Percentiles rank a stretch among this genome's conserved stretches.
These are phyloP conservation scores for Fomitiporia mediterranea DNA, from an alignment of 1,284 basidiomycete species.

Conservation along the genomic window DNA sequence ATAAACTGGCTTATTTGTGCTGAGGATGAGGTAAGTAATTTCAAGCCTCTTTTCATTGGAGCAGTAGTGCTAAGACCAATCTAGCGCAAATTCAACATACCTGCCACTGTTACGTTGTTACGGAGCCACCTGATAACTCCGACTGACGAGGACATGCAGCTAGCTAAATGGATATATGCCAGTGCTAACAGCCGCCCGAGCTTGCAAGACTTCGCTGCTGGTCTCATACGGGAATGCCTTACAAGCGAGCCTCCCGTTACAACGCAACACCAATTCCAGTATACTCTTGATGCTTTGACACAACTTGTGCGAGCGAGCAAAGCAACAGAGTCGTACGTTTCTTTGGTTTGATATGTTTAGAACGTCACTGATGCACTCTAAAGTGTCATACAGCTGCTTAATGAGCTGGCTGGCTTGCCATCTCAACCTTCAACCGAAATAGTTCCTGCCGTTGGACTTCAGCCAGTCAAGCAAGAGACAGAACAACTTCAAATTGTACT, in stretches of 20 bases:
- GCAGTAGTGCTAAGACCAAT: slow-evolving; percentile 20
- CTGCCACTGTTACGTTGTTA: slow-evolving; percentile 88
- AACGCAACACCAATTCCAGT: slow-evolving; percentile 75
- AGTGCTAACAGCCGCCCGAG: slow-evolving; percentile 68
- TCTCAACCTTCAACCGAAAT: slow-evolving; percentile 23
- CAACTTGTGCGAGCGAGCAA: slow-evolving; percentile 72
- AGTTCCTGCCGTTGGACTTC: slow-evolving; percentile 13
- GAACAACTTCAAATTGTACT: slow-evolving; percentile 70
- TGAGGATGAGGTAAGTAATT: slow-evolving; percentile 79
- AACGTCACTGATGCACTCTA: not conserved
- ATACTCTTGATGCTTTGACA: slow-evolving; percentile 78
- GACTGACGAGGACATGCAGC: slow-evolving; percentile 82
- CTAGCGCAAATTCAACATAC: slow-evolving; percentile 93
- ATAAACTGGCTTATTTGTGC: slow-evolving; percentile 96
- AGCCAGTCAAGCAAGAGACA: slow-evolving; percentile 59
- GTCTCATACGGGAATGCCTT: slow-evolving; percentile 84
- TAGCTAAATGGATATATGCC: slow-evolving; percentile 82
- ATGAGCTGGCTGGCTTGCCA: slow-evolving; percentile 61
- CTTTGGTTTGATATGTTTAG: no score
- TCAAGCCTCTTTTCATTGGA: not conserved
- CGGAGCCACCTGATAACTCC: slow-evolving; percentile 80
- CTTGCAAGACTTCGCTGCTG: slow-evolving; percentile 80
- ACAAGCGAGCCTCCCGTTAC: slow-evolving; percentile 75
- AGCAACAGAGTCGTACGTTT: slow-evolving; percentile 72
- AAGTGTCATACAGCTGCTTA: slow-evolving; percentile 56